Conservation (phyloP, 2,329 filamentous ascomycete species). For the Ambrosiella xylebori region DNA sequence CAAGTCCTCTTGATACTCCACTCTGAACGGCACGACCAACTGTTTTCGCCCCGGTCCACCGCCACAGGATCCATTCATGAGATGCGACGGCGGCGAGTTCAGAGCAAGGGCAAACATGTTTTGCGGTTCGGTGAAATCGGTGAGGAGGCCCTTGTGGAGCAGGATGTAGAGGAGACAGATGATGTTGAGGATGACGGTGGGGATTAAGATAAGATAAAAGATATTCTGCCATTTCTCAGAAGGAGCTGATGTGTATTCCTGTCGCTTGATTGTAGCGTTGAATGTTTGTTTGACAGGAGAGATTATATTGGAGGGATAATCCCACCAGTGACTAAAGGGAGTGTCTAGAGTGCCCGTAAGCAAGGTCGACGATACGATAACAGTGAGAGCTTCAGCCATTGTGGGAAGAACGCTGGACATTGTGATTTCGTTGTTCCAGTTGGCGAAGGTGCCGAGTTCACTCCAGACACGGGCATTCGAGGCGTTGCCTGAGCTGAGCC, state of each 20-base stretch:
- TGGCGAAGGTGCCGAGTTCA: constrained; percentile 26
- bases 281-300: constrained; percentile 39
- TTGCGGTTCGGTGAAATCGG: constrained; percentile 62
- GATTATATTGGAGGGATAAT: constrained; percentile 19
- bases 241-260: constrained; percentile 55
- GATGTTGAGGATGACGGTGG: constrained; percentile 46
- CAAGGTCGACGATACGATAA: constrained; percentile 49
- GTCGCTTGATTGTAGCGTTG: constrained; percentile 42
- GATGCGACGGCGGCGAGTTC: constrained; percentile 31
- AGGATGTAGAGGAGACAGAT: constrained; percentile 46
- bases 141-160: constrained; percentile 42
- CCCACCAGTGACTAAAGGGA: constrained; percentile 43
- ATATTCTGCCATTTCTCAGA: constrained; percentile 40
- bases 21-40: constrained; percentile 26
- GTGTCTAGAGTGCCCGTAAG: constrained; percentile 41
- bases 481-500: constrained; percentile 36
- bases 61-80: constrained; percentile 24
- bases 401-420: constrained; percentile 33
- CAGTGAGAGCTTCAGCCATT: constrained; percentile 56
- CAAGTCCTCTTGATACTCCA: constrained; percentile 22
- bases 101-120: constrained; percentile 58
- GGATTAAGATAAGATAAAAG: constrained; percentile 33
- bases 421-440: background rate
- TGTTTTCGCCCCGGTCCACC: constrained; percentile 22
- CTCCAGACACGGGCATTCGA: constrained; percentile 41